These are phyloP conservation scores for Russula sp. DNA, from an alignment of 768 basidiomycete genomes.

Conservation along the genomic window DNA sequence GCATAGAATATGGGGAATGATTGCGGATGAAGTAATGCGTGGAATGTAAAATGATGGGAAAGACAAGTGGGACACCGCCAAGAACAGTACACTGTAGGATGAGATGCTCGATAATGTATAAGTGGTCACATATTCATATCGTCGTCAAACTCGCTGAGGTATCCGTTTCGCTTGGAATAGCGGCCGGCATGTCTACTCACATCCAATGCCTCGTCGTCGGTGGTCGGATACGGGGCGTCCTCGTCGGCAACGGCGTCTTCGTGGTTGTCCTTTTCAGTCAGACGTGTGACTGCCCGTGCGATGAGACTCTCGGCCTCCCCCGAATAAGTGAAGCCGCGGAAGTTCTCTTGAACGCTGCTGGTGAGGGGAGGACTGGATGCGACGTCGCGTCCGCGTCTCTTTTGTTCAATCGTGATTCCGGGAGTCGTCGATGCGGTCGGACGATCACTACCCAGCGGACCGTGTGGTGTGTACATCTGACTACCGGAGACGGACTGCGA, in stretches of 20 bases:
- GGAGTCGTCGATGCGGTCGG: slow-evolving; percentile 20
- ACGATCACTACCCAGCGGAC: slow-evolving; percentile 55
- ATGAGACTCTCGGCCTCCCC: slow-evolving; percentile 58
- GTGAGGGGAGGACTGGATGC: slow-evolving; percentile 59
- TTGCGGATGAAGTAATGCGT: slow-evolving; percentile 13
- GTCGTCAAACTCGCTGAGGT: slow-evolving; percentile 33
- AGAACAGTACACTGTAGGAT: slow-evolving; percentile 7
- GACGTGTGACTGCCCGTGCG: slow-evolving; percentile 37
- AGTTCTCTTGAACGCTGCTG: slow-evolving; percentile 92
- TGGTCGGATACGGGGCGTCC: slow-evolving; percentile 42
- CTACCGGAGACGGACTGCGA: slow-evolving; percentile 31
- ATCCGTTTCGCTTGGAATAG: slow-evolving; percentile 54
- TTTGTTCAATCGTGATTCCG: slow-evolving; percentile 19
- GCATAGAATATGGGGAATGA: slow-evolving; percentile 18
- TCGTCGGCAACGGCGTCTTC: slow-evolving; percentile 30
- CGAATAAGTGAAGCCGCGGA: slow-evolving; percentile 88
- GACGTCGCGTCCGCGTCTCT: slow-evolving; percentile 33
- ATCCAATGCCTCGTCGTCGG: slow-evolving; percentile 77
- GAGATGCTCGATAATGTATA: slow-evolving; percentile 1
- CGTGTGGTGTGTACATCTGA: slow-evolving; percentile 61
- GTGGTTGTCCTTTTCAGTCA: slow-evolving; percentile 30
- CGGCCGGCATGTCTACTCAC: slow-evolving; percentile 57
- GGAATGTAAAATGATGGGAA: slow-evolving; percentile 11
- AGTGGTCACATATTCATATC: slow-evolving; percentile 31
- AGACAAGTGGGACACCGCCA: slow-evolving; percentile 1